A percentile compares a stretch with the other conserved stretches of the same genome.
Conservation (phyloP, 1,139 yeast species). For the Candida glucosophila region DNA sequence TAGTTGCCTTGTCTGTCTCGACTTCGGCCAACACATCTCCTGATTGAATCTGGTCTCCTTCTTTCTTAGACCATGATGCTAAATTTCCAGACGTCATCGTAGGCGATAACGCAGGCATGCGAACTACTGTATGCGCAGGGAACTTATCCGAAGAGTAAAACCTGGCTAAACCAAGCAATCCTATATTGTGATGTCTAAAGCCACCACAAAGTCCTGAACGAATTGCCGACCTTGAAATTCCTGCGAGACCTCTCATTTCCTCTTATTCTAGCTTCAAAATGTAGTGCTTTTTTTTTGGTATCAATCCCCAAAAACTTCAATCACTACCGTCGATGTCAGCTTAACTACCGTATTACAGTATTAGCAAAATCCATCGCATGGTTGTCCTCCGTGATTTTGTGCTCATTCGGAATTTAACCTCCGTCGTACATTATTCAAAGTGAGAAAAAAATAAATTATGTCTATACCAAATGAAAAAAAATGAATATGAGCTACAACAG, state of each 20-base stretch:
- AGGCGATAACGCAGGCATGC: slow-evolving; percentile 93
- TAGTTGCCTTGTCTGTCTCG: slow-evolving; percentile 97
- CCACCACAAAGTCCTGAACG: slow-evolving; percentile 14
- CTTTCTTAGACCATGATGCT: slow-evolving; percentile 80
- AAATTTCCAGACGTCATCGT: slow-evolving; percentile 96
- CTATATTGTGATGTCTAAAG: slow-evolving; percentile 10
- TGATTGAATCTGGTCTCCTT: slow-evolving; percentile 79
- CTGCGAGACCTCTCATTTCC: slow-evolving; percentile 26
- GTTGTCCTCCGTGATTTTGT: background rate
- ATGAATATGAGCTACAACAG: slow-evolving; percentile 3
- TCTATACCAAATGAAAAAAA: no score
- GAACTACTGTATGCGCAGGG: slow-evolving; percentile 64
- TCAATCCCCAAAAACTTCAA: background rate
- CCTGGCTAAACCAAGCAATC: slow-evolving; percentile 24
- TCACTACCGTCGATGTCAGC: no score
- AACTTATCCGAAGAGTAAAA: slow-evolving; percentile 41
- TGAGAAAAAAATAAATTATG: no score
- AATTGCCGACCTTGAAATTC: slow-evolving; percentile 24
- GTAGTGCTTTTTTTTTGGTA: background rate
- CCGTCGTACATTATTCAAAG: no score
- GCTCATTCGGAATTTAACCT: no score
- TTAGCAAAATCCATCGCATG: slow-evolving; percentile 3
- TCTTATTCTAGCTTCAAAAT: slow-evolving; percentile 1
- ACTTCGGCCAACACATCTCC: slow-evolving; percentile 96
- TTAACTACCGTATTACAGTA: no score